Evolutionary conservation across 2,329 filamentous ascomycete species (phyloP).

Genomic region (Pseudocercospora fijiensis): DNA sequence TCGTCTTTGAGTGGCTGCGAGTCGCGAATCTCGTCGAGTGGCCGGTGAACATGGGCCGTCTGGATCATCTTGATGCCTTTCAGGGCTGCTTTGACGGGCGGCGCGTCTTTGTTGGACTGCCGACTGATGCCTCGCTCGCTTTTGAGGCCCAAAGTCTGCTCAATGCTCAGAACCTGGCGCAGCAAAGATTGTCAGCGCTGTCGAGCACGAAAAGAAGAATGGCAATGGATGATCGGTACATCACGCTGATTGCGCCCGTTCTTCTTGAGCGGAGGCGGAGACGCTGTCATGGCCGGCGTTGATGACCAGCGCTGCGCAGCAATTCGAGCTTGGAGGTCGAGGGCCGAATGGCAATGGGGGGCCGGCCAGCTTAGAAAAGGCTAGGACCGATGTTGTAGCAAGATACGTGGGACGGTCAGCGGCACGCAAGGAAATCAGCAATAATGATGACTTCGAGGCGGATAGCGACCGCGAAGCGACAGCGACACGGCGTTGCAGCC

Average conservation of each 20-base stretch:
- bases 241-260: conserved; percentile 18
- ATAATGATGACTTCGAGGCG: neutral
- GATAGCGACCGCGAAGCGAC: too few species aligned
- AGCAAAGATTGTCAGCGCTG: neutral
- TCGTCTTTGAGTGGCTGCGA: conserved; percentile 19
- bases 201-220: neutral
- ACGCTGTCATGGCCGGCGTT: neutral
- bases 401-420: neutral
- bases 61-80: conserved; percentile 20
- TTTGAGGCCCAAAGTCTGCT: conserved; percentile 21
- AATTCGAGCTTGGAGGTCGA: neutral
- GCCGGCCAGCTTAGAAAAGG: neutral
- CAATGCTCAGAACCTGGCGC: conserved; percentile 17
- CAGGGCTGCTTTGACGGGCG: conserved; percentile 18
- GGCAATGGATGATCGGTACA: neutral
- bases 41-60: conserved; percentile 17
- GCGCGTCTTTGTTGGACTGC: conserved; percentile 22
- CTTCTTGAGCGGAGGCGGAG: conserved; percentile 17
- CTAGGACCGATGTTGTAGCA: neutral
- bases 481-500: neutral
- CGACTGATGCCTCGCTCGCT: conserved; percentile 22
- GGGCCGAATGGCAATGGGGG: neutral
- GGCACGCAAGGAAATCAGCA: neutral
- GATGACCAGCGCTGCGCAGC: neutral
- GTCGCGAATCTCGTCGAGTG: conserved; percentile 17